Percentiles rank a stretch among this genome's conserved stretches.
These are phyloP conservation scores for Clavispora carvajalis DNA, from an alignment of 805 yeast species.

Conservation along the genomic window DNA sequence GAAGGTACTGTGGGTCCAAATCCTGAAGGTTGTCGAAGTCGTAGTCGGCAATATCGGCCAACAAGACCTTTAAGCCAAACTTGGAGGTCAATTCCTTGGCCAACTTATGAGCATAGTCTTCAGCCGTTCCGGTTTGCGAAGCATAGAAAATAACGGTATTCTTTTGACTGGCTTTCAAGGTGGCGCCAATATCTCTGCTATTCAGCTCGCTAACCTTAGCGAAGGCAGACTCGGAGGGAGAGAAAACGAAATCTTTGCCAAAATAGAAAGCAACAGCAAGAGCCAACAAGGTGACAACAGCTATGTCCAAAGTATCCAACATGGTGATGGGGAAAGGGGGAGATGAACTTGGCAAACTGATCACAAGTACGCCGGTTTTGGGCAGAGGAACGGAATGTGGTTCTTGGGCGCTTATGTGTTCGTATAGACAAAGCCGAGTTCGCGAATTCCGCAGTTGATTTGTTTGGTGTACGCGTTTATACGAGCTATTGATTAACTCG, in stretches of 20 bases:
- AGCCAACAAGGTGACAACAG: conserved; percentile 61
- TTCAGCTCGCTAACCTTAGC: conserved; percentile 18
- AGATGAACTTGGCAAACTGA: background rate
- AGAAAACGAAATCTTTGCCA: conserved; percentile 51
- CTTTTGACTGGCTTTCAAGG: conserved; percentile 57
- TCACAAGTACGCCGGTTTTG: background rate
- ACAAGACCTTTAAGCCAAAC: conserved; percentile 77
- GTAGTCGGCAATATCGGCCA: conserved; percentile 83
- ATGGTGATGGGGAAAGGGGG: conserved; percentile 30
- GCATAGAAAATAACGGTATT: conserved; percentile 81
- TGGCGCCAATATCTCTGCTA: conserved; percentile 55
- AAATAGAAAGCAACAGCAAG: conserved; percentile 63
- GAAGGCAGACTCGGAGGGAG: conserved; percentile 29
- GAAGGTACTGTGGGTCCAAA: conserved; percentile 51
- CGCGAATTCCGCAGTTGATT: background rate
- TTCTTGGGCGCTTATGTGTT: background rate
- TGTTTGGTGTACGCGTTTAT: background rate
- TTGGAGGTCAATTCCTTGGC: conserved; percentile 82
- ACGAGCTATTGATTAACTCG: too few relatives aligned
- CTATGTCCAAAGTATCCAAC: conserved; percentile 66
- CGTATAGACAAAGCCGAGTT: background rate
- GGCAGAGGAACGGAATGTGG: background rate
- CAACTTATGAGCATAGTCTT: conserved; percentile 88
- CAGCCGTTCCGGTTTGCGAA: conserved; percentile 98
- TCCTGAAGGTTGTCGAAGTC: conserved; percentile 74